Evolutionary conservation across 2,329 filamentous ascomycete genomes (phyloP), one percentile per base, ranked within the genome.

Genomic region (Lojkania enalia): DNA sequence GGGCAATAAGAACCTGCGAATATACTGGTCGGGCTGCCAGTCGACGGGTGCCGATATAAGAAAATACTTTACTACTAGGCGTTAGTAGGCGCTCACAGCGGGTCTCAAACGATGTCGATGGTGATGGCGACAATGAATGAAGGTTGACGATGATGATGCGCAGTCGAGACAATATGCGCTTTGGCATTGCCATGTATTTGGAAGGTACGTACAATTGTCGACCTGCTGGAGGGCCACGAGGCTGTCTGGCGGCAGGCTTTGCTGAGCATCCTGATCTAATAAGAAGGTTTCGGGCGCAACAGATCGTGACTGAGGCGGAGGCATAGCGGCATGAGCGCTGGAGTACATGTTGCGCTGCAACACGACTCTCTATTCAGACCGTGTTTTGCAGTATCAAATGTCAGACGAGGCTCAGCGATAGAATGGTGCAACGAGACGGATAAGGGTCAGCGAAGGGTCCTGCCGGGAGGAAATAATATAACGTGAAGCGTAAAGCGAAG

Each of bases 151-250:
- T n/a, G n/a, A n/a, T 23, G 44, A 42, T 46, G 46, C 35, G 47
- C 20, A 15, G 35, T 23, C 18, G 46, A 48, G 27, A 52, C 49
- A 35, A 21, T n/a, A 54, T 48, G 54, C 50, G 56, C 47, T 39
- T 49, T 27, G 23, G 46, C 42, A 43, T 25, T 39, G 33, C 25
- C 43, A 42, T 29, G 25, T 41, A 48, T 40, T 33, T 35, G 44
- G 20, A 44, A 35, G 48, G 35, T 18, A 20, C 16, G 33, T 21
- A 96, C 91, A 77, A 74, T 97, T 97, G 74, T 99, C 94, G 59
- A 99, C 94, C 75, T 99, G 94, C 74, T 97, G 92, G 58, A 99
- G 80, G 50, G 94, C 94, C 68, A 97, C 90, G 77, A 97, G 90
- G 61, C 91, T 91, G 78, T 97, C 94, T 60, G 95, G 90, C 44